Conservation (phyloP, 164 flowering plant genomes). For the Sedum album region DNA sequence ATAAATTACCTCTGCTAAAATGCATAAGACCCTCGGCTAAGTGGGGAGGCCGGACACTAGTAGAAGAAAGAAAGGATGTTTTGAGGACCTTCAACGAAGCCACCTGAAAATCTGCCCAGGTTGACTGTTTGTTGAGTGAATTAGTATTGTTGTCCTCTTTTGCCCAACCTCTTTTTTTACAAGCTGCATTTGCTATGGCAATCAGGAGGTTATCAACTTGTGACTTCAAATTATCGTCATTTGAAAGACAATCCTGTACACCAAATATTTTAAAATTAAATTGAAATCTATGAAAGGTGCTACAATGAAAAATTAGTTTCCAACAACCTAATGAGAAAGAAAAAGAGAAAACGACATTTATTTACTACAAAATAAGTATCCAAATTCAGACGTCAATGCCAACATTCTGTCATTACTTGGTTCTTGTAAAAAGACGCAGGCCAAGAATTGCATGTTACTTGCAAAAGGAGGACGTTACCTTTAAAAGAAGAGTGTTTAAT, state of each 20-base stretch:
- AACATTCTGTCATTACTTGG: background rate
- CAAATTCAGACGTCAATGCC: background rate
- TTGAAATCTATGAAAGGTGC: background rate
- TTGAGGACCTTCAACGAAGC: conserved; percentile 67
- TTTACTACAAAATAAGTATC: background rate
- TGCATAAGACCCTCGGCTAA: conserved; percentile 64
- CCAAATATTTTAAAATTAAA: background rate
- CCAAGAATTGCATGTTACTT: background rate
- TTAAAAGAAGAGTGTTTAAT: conserved; percentile 67
- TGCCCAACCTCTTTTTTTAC: conserved; percentile 43
- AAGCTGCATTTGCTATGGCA: conserved; percentile 41
- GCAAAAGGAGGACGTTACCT: conserved; percentile 37
- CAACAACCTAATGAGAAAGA: background rate
- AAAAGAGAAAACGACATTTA: background rate
- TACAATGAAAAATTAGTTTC: background rate
- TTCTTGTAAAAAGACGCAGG: background rate
- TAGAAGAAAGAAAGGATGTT: conserved; percentile 73
- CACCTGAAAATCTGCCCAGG: conserved; percentile 56
- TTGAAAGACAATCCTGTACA: conserved; percentile 60
- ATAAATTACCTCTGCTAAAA: conserved; percentile 57
- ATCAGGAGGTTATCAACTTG: conserved; percentile 51
- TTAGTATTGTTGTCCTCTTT: conserved; percentile 20
- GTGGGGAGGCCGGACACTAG: conserved; percentile 52
- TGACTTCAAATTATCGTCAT: conserved; percentile 48
- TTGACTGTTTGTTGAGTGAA: conserved; percentile 21